phyloP scores from a whole-genome alignment of 768 basidiomycete genomes.

The Pseudohyphozyma bogoriensis region DNA sequence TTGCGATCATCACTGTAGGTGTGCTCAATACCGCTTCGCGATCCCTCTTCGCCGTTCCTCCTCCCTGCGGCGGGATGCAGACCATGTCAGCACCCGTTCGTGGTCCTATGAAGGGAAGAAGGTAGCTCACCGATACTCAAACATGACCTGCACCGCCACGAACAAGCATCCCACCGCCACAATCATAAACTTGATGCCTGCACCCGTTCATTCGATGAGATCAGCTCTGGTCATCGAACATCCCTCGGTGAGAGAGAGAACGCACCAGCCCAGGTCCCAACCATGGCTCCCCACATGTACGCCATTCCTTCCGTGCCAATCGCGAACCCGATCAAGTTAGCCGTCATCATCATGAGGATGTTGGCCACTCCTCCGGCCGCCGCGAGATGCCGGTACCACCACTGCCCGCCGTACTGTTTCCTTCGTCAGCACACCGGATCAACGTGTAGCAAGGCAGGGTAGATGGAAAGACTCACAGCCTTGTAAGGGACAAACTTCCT shows the following conservation, averaged over 20 bases:
- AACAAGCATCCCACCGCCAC: conserved; percentile 58
- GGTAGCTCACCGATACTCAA: conserved; percentile 76
- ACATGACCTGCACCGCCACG: conserved; percentile 80
- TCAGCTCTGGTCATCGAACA: neutral
- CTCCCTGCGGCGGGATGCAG: conserved; percentile 46
- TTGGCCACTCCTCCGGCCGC: conserved; percentile 75
- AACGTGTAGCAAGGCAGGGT: no score
- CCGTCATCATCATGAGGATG: conserved; percentile 76
- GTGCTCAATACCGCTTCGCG: conserved; percentile 37
- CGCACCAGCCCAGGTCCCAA: conserved; percentile 58
- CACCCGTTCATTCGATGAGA: neutral
- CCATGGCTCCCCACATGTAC: conserved; percentile 55
- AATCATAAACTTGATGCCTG: conserved; percentile 59
- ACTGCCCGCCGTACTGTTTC: conserved; percentile 51
- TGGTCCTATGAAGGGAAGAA: neutral
- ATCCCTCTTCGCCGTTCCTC: conserved; percentile 63
- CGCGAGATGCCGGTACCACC: conserved; percentile 80
- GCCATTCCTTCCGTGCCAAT: conserved; percentile 69
- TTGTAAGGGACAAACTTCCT: conserved; percentile 51
- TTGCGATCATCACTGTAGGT: no score
- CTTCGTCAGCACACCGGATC: neutral
- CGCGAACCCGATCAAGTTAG: conserved; percentile 92
- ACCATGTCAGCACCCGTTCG: neutral
- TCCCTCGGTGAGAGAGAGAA: neutral
- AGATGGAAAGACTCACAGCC: conserved; percentile 46